A percentile compares a stretch with the other conserved stretches of the same genome.
These are phyloP conservation scores for Diutina scorzettiae DNA, from an alignment of 1,139 yeast species.

Conservation along the genomic window DNA sequence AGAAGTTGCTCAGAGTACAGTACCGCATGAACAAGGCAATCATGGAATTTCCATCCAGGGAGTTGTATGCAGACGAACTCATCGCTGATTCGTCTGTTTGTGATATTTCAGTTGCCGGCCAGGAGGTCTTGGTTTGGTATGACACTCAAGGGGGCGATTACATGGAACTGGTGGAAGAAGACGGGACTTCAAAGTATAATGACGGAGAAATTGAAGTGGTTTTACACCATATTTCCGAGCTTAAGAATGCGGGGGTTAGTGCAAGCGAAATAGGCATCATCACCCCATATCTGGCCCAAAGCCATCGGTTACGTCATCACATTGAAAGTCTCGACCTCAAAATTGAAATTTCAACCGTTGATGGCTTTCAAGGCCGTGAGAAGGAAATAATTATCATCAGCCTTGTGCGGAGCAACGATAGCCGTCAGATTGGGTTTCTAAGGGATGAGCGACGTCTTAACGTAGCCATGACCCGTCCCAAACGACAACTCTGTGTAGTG, in stretches of 20 bases:
- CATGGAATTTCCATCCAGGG: constrained; percentile 67
- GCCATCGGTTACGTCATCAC: constrained; percentile 40
- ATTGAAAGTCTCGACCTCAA: constrained; percentile 13
- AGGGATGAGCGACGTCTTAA: constrained; percentile 62
- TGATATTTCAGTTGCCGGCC: constrained; percentile 27
- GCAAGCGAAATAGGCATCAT: constrained; percentile 62
- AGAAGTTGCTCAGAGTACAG: constrained; percentile 55
- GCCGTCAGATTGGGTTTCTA: constrained; percentile 62
- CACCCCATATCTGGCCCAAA: constrained; percentile 87
- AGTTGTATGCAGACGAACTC: constrained; percentile 51
- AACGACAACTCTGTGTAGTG: constrained; percentile 70
- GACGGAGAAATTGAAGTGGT: constrained; percentile 62
- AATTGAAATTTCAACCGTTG: constrained; percentile 34
- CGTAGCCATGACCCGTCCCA: constrained; percentile 88
- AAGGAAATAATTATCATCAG: constrained; percentile 63
- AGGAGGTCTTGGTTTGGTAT: constrained; percentile 47
- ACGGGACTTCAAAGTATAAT: constrained; percentile 46
- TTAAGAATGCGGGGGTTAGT: constrained; percentile 36
- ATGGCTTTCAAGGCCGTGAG: constrained; percentile 51
- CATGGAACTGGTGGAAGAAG: constrained; percentile 42
- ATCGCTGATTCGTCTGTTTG: constrained; percentile 53
- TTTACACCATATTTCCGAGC: constrained; percentile 37
- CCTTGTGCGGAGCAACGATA: constrained; percentile 33
- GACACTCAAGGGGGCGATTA: constrained; percentile 91
- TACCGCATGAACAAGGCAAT: constrained; percentile 77